Evolutionary conservation across 2,329 filamentous ascomycete species (phyloP).

Genomic region (Botryotinia convoluta): DNA sequence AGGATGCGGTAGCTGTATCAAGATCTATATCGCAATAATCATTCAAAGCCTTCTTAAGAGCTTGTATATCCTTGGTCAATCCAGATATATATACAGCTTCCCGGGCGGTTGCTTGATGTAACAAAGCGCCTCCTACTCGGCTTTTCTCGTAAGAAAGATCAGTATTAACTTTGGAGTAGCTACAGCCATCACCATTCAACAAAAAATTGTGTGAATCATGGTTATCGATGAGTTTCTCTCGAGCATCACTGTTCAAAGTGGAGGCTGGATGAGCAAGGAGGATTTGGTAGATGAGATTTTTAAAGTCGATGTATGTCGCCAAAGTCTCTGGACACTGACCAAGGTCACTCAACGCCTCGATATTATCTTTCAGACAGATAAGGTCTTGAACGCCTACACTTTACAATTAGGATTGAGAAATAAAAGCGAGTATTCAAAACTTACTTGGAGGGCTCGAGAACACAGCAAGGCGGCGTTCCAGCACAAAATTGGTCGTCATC

Average conservation of each 20-base stretch:
- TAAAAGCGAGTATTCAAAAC: conserved; percentile 24
- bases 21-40: conserved; percentile 7
- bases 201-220: background rate
- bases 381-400: conserved; percentile 3
- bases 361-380: conserved; percentile 1
- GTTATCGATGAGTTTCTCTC: background rate
- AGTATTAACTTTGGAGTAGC: conserved; percentile 8
- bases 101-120: conserved; percentile 19
- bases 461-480: conserved; percentile 53
- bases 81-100: conserved; percentile 23
- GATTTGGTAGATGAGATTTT: conserved; percentile 32
- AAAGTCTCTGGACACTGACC: conserved; percentile 24
- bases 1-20: conserved; percentile 18
- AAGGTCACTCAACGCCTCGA: background rate
- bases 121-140: conserved; percentile 3
- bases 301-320: conserved; percentile 39
- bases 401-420: conserved; percentile 4
- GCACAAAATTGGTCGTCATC: conserved; percentile 53
- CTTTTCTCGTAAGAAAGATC: background rate
- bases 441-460: conserved; percentile 45
- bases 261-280: background rate
- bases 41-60: conserved; percentile 14
- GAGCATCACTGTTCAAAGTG: background rate
- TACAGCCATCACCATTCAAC: background rate
- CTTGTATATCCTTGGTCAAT: conserved; percentile 15